phyloP scores from a whole-genome alignment of 352 stramenopile genomes.

The Achlya hypogyna region DNA sequence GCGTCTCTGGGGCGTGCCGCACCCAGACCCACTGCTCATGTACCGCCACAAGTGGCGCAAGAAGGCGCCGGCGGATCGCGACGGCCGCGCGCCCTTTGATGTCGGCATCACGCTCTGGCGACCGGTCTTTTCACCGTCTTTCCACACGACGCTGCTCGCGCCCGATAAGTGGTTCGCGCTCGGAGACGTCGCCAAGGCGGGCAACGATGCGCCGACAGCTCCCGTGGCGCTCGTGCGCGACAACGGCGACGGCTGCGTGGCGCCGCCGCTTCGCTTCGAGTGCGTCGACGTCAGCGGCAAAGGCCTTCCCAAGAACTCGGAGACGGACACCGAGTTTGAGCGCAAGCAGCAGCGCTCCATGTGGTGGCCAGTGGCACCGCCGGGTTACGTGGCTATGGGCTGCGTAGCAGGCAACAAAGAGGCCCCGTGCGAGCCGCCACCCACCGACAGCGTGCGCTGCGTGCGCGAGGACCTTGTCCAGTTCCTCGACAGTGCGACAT shows the following conservation, averaged over 20 bases:
- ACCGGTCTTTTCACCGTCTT: slow-evolving; percentile 32
- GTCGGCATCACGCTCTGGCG: slow-evolving; percentile 66
- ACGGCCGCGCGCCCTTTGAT: slow-evolving; percentile 35
- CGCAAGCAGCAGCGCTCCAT: slow-evolving; percentile 75
- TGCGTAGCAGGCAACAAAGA: slow-evolving; percentile 75
- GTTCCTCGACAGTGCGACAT: slow-evolving; percentile 44
- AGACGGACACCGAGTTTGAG: slow-evolving; percentile 61
- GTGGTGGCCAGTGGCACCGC: slow-evolving; percentile 74
- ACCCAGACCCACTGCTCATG: slow-evolving; percentile 61
- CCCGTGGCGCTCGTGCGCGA: slow-evolving; percentile 58
- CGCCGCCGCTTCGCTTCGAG: slow-evolving; percentile 64
- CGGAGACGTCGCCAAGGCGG: slow-evolving; percentile 57
- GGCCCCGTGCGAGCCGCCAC: slow-evolving; percentile 60
- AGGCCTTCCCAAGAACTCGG: slow-evolving; percentile 65
- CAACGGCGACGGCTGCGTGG: slow-evolving; percentile 35
- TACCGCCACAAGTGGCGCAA: slow-evolving; percentile 80
- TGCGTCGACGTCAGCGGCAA: slow-evolving; percentile 76
- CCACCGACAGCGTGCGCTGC: slow-evolving; percentile 41
- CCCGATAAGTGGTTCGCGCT: slow-evolving; percentile 53
- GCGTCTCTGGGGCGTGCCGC: slow-evolving; percentile 72
- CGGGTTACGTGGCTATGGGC: slow-evolving; percentile 64
- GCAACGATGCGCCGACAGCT: slow-evolving; percentile 42
- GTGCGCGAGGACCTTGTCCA: slow-evolving; percentile 73
- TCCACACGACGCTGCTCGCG: slow-evolving; percentile 27
- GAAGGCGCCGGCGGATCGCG: slow-evolving; percentile 18